Base-by-base conservation (phyloP, 345 rosid species). In the Zanthoxylum bungeanum region DNA sequence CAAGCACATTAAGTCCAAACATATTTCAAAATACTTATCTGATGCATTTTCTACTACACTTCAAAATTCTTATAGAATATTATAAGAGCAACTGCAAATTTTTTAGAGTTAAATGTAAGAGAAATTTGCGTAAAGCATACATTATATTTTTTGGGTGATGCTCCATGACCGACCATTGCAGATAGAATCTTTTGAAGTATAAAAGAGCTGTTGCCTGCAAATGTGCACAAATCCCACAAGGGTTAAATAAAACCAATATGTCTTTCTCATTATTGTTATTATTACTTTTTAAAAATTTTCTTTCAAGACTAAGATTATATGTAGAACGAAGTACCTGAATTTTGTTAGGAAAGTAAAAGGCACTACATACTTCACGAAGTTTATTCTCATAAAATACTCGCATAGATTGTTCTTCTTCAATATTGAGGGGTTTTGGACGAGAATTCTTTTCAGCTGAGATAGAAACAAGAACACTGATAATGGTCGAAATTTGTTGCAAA, bases 151-250 rank as follows among this genome's bases (percentile, higher is more conserved):
- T 95, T 47, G 99, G 98, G 77, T 91, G 93, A 81, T 90, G 98
- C 75, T 95, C 96, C 99, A 95, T 95, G 85, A 95, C 97, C 27
- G 99, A 92, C 98, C 99, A 95, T 57, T 90, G 93, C 76, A 95
- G 85, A 80, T 95, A 95, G 78, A 95, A 95, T 73, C 99, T 88
- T 81, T 95, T 95, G 78, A 95, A 95, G 85, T 91, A 95, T 61
- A 88, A 81, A 25, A 95, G 94, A 58, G 98, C 98, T 4, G 99
- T 95, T 58, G 90, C 99, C 99, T 95, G 84, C 74, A 87, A 76
- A 72, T 64, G 59, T 78, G 19, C 47, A 47, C 11, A 59, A 76
- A 67, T 72, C 46, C 47, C 75, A 76, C 10, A 59, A 37, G 57
- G 3, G 2, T n/a, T 53, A 17, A 37, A 64, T 25, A 69, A 21